These are phyloP conservation scores for Calonectria ilicicola DNA, from an alignment of 2,329 filamentous ascomycete genomes.

Conservation along the genomic window DNA sequence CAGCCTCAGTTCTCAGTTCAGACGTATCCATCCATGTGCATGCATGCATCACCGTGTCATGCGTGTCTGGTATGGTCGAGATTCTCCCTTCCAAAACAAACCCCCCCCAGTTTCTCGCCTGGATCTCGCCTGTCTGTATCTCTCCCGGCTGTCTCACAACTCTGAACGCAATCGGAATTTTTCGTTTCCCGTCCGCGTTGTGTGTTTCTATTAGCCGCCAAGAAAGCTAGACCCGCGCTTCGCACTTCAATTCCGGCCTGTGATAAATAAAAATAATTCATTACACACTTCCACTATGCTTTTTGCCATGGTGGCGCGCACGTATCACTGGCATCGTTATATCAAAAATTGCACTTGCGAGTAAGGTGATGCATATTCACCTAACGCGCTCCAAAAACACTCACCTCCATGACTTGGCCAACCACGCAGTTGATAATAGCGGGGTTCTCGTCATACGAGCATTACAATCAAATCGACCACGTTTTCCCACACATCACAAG, in stretches of 20 bases:
- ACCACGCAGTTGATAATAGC: background rate
- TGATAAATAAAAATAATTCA: background rate
- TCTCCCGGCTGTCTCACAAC: background rate
- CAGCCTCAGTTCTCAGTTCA: slow-evolving; percentile 22
- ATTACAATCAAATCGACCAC: background rate
- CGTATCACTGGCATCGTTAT: background rate
- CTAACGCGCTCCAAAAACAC: background rate
- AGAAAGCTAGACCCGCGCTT: background rate
- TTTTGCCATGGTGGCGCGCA: background rate
- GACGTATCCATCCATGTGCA: slow-evolving; percentile 1
- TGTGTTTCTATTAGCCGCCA: background rate
- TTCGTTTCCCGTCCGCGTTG: background rate
- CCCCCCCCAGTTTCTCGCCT: background rate
- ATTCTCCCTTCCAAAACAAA: slow-evolving; percentile 7
- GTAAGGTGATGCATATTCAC: background rate
- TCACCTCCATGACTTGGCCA: background rate
- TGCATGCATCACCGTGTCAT: slow-evolving; percentile 19
- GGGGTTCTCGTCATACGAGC: slow-evolving; percentile 1
- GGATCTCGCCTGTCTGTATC: background rate
- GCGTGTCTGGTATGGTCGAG: slow-evolving; percentile 1
- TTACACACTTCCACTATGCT: background rate
- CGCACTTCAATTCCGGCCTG: background rate
- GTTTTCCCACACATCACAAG: background rate
- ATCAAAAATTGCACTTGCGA: background rate
- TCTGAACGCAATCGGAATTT: background rate